Evolutionary conservation across 208 protist species (phyloP), one percentile per base, ranked within the genome.

Genomic region (Porcisia deanei): DNA sequence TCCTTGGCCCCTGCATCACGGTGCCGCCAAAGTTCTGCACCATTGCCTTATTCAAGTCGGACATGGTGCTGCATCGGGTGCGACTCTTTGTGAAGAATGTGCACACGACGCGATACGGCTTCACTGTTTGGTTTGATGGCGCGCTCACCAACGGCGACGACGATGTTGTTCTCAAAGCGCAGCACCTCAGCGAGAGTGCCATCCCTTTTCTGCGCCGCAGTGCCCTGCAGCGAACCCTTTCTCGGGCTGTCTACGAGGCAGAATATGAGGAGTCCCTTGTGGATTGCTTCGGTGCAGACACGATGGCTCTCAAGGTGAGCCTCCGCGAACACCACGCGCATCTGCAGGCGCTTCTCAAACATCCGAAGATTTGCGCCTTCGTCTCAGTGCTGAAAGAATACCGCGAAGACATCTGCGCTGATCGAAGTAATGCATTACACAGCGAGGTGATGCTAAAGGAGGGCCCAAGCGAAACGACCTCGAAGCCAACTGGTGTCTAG

Each of bases 51-150:
- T 88, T 91, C 76, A 59, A 75, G 25, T 88, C 83, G 9, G 84
- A 91, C 72, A 61, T 70, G 61, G 82, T 77, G 20, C 70, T 88
- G 49, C 86, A 91, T 71, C 65, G 75, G 25, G 84, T 86, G 78
- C 79, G 71, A 25, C 86, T 84, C 43, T 39, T 86, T 12, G 39
- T 45, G 10, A 34, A 53, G 14, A 49, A 58, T 7, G 55, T 34
- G 43, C 59, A 54, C 20, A 79, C 43, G 41, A 58, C 59, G 49
- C 83, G 86, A 4, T 83, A 88, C 75, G 88, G 81, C 79, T 88
- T 91, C 66, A 91, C 86, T 10, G 73, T 91, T n/a, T 91, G 86
- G 86, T 87, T 88, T 58, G 86, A 91, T 49, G 86, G 78, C 0
- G 53, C 63, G 2, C 18, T 69, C 37, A 83, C 79, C 10, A 91